Percentiles rank a stretch among this genome's conserved stretches.
Evolutionary conservation across 768 basidiomycete genomes (phyloP).

Genomic region (Heimioporus sp.): DNA sequence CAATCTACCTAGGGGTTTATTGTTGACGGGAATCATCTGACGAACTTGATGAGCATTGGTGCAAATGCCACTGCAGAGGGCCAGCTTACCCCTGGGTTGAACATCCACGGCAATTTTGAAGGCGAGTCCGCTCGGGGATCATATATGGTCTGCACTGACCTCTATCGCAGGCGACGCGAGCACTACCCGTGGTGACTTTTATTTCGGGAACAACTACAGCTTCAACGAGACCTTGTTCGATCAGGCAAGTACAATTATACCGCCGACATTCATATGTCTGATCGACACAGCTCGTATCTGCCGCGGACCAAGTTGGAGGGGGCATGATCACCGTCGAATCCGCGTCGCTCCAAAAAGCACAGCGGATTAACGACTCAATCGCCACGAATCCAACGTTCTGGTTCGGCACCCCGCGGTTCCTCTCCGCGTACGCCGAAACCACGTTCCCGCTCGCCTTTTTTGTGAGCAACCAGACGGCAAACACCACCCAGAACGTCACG

Average conservation of each 20-base stretch:
- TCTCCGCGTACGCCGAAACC: slow-evolving; percentile 21
- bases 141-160: neutral
- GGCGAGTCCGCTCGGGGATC: slow-evolving; percentile 1
- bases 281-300: slow-evolving; percentile 9
- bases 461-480: slow-evolving; percentile 19
- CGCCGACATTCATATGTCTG: neutral
- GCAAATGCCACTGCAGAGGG: slow-evolving; percentile 17
- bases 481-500: slow-evolving; percentile 11
- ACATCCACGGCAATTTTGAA: slow-evolving; percentile 24
- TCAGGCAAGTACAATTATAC: slow-evolving; percentile 1
- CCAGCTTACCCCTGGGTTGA: slow-evolving; percentile 11
- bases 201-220: slow-evolving; percentile 23
- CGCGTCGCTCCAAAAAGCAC: slow-evolving; percentile 17
- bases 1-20: slow-evolving; percentile 16
- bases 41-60: slow-evolving; percentile 28
- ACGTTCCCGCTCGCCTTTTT: slow-evolving; percentile 26
- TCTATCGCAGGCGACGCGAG: slow-evolving; percentile 19
- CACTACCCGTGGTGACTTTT: slow-evolving; percentile 23
- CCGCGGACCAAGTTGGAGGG: slow-evolving; percentile 20
- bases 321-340: slow-evolving; percentile 22
- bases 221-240: slow-evolving; percentile 28
- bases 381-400: slow-evolving; percentile 22
- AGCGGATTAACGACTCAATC: slow-evolving; percentile 27
- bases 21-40: slow-evolving; percentile 27
- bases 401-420: slow-evolving; percentile 20